Evolutionary conservation across 164 flowering plant species (phyloP), one percentile per base, ranked within the genome.

Genomic region (Dillenia suffruticosa): DNA sequence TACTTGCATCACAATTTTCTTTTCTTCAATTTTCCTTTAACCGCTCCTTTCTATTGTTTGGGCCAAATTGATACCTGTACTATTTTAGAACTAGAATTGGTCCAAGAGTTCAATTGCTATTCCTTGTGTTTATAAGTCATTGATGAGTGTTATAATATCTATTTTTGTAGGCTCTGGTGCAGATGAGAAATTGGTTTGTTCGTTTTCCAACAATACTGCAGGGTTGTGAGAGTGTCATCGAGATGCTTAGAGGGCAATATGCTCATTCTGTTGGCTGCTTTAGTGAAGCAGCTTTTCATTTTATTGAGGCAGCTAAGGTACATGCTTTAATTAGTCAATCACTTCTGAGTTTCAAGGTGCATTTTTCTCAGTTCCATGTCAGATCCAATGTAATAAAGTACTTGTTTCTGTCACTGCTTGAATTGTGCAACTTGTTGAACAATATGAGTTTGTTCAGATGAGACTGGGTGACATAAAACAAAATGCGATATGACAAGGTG

Each of bases 201-300:
- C 88, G 94, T 19, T 93, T 93, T 70, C 98, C 98, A 45, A 90
- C 96, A 56, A 84, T 93, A 54, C 78, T 93, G 62, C 97, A 84
- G 69, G 84, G 88, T 61, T 90, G 84, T 72, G 90, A 84, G 79
- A 75, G 89, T 72, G 68, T 81, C 12, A 82, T 88, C 74, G 94
- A 90, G 83, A 90, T 88, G 90, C 97, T 93, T 12, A 84, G 96
- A 74, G 98, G 98, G 58, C 97, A 93, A 51, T 93, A 93, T 80
- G 85, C 97, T 63, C 98, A 93, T 73, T 84, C 90, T 44, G 82
- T 87, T 76, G 96, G 92, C 51, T 87, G 90, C 71, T 88, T 82
- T 68, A 72, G 54, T 73, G 98, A 90, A 73, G 98, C 97, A 44
- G 83, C 90, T 72, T 87, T 81, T 67, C 97, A 90, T 83, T 93